Evolutionary conservation across 1,284 basidiomycete genomes (phyloP).

Genomic region (Cutaneotrichosporon sp.): DNA sequence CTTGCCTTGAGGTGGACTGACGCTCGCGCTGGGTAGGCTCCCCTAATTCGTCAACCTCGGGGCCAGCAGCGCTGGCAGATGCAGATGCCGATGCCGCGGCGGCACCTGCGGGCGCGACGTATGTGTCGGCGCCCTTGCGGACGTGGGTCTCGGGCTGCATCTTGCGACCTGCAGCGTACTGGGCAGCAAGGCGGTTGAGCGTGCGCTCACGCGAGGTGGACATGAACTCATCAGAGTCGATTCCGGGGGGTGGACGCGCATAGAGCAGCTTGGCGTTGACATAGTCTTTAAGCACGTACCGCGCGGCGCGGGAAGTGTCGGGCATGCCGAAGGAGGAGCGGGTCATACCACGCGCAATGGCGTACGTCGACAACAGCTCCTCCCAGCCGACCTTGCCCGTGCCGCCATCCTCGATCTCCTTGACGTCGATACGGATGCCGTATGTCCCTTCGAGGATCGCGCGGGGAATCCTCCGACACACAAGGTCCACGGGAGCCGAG

Average conservation of each 20-base stretch:
- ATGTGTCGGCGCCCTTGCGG: constrained; percentile 74
- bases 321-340: constrained; percentile 94
- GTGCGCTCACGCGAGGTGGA: constrained; percentile 62
- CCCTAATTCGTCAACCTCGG: background rate
- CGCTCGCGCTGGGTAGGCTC: constrained; percentile 11
- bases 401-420: constrained; percentile 75
- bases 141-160: constrained; percentile 79
- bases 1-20: constrained; percentile 13
- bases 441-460: constrained; percentile 86
- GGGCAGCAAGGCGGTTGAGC: constrained; percentile 54
- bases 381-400: constrained; percentile 71
- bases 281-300: constrained; percentile 95
- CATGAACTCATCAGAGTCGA: constrained; percentile 72
- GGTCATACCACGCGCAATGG: constrained; percentile 88
- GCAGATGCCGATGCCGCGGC: background rate
- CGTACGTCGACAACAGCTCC: constrained; percentile 81
- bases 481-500: constrained; percentile 76
- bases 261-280: constrained; percentile 90
- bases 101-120: constrained; percentile 51
- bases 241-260: constrained; percentile 75
- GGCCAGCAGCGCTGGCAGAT: background rate
- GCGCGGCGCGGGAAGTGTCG: constrained; percentile 89
- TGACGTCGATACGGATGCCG: constrained; percentile 71
- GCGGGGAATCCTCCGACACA: constrained; percentile 75
- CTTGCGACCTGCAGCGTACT: constrained; percentile 59